Conservation (phyloP, 2,329 filamentous ascomycete species). For the Lojkania enalia region DNA sequence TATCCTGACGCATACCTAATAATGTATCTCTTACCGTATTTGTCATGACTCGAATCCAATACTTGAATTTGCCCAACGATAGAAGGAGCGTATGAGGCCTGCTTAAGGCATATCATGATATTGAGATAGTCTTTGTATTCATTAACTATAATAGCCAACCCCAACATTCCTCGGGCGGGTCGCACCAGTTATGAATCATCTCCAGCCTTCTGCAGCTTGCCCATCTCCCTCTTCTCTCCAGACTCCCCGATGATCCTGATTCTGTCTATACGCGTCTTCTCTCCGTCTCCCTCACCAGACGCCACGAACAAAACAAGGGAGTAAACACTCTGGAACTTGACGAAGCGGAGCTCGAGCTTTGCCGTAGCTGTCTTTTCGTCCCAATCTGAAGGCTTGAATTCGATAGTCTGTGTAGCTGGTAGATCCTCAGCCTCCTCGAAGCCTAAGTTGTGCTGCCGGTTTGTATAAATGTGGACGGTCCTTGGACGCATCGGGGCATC, state of each 20-base stretch:
- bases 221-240: slow-evolving; percentile 89
- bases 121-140: too few species aligned
- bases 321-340: slow-evolving; percentile 95
- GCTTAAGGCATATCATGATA: too few species aligned
- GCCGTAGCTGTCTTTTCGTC: slow-evolving; percentile 55
- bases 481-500: slow-evolving; percentile 79
- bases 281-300: slow-evolving; percentile 76
- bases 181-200: slow-evolving; percentile 64
- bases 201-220: slow-evolving; percentile 92
- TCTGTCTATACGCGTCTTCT: slow-evolving; percentile 83
- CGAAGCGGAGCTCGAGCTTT: slow-evolving; percentile 72
- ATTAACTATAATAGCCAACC: neutral
- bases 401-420: slow-evolving; percentile 76
- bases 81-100: too few species aligned
- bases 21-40: too few species aligned
- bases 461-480: slow-evolving; percentile 83
- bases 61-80: too few species aligned
- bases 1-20: too few species aligned
- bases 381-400: slow-evolving; percentile 78
- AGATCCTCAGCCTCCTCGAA: slow-evolving; percentile 94
- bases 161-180: too few species aligned
- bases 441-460: slow-evolving; percentile 85
- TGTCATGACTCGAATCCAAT: too few species aligned
- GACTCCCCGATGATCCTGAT: slow-evolving; percentile 82
- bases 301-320: slow-evolving; percentile 87